Evolutionary conservation across 352 stramenopile species (phyloP), one percentile per base, ranked within the genome.

Genomic region (Globisporangium rhizosaccharum): DNA sequence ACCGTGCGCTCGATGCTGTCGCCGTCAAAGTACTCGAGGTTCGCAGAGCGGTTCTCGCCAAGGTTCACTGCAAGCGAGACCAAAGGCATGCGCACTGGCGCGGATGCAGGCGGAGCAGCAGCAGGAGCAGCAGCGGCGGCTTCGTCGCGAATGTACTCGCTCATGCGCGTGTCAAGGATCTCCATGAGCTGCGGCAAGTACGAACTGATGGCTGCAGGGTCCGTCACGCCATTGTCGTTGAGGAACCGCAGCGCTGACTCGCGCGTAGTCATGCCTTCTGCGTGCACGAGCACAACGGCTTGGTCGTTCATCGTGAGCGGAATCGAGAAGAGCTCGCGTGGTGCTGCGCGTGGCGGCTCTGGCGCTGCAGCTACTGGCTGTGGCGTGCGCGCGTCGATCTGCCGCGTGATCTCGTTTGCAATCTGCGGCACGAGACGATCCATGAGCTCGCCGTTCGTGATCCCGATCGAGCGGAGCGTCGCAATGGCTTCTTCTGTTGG

Each of bases 21-120:
- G 33, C 83, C 79, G 64, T 85, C 77, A 64, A 76, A 93, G 67
- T 91, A 91, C 41, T 83, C 63, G 55, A 88, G 67, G 18, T 63
- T 70, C 17, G 65, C 75, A 23, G 71, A 61, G 14, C 70, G 70
- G 49, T 84, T 70, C 25, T 84, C 70, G 9, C 75, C 79, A 30
- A 89, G 51, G 30, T 68, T 75, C 53, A 90, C 79, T 6, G 72
- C 64, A 9, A 92, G 49, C 23, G 68, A 71, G 30, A 87, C 56
- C 41, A 84, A 52, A 12, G 70, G 79, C 41, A 66, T 52, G n/a
- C 73, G 71, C 18, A 30, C 39, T 5, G 59, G 26, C 15, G 23
- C 18, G 39, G 46, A 26, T n/a, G 51, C 41, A 36, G 60, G 51
- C 23, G 63, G 56, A 46, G 63, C 58, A 6, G 62, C 52, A 4